Base-by-base conservation (phyloP, 2,329 filamentous ascomycete genomes). In the Botrytis byssoidea region DNA sequence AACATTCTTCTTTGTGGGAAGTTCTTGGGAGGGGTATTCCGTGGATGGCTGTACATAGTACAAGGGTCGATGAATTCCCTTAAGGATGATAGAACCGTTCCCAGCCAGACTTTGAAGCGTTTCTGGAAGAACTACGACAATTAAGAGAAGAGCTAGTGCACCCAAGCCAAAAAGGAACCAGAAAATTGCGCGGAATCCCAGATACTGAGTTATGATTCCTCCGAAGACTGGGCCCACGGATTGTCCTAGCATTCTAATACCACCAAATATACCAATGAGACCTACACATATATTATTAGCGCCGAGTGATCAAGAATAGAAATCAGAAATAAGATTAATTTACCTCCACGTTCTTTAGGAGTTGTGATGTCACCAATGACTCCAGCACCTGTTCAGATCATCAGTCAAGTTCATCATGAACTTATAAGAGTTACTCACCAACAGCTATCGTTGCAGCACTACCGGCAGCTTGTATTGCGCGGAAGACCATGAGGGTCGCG, bases 101-200 rank as follows among this genome's bases (percentile, higher is more conserved):
- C 77, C 78, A 12, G 76, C 78, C 16, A 79, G 72, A 18, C 70
- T 73, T 61, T 78, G 74, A n/a, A 76, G 72, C 3, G 78, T 79
- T 63, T 79, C 78, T 0, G 78, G 78, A 25, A 79, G 66, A 42
- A 69, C 8, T 4, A 8, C 35, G n/a, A 69, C 70, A 9, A 78
- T 82, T 20, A 84, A 70, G 7, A 85, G 48, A 35, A 85, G 80
- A 7, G 81, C 79, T 2, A 83, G 22, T 8, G 85, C 77, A 32
- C 80, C 64, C 35, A 78, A 35, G 83, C 79, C 22, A 88, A 69
- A 32, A 57, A 69, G 81, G 71, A 87, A 85, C 85, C 85, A 88
- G 75, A 88, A 88, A 16, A 88, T 83, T 5, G 82, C 80, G 63
- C 82, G 81, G 84, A 85, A 88, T 1, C 85, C 86, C 0, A 87